Evolutionary conservation across 306 rosid genomes (phyloP), one percentile per base, ranked within the genome.

Genomic region (Sicyos edulis): DNA sequence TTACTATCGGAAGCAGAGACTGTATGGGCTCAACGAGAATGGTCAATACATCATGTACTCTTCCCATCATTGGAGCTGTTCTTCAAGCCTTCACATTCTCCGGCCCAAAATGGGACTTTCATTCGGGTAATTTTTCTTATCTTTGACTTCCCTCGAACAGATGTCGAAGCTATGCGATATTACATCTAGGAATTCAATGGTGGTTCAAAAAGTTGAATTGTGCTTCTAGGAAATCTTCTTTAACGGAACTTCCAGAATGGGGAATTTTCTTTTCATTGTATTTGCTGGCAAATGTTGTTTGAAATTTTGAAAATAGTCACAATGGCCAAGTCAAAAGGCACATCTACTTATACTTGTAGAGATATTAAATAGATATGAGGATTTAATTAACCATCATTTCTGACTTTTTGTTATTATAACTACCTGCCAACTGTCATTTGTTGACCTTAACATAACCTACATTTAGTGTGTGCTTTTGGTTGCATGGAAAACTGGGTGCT

Each of bases 21-120:
- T 60, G 85, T 86, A 44, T 90, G 98, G 97, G 88, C 96, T 29
- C 98, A 90, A 78, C 96, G 89, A 3, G 97, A 93, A 79, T 88
- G 96, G 97, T 88, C 93, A 67, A 83, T 93, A 80, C 97, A 90
- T 71, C 98, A 93, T 71, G 86, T 93, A 70, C 83, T 93, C 80
- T 79, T 93, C 83, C 97, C 97, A 77, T 85, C 96, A 70, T 69
- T 87, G 91, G 88, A 85, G 82, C 93, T 92, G 70, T 88, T 90
- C 82, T 83, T 88, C 71, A 88, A 92, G 84, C 98, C 98, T 10
- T 90, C 93, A 71, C 82, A 80, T 73, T 84, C 86, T 20, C 81
- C 88, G 91, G 93, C 96, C 47, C 72, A 85, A 61, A 86, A 90
- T 56, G 96, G 96, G 78, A 86, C 98, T 74, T 83, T 92, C 71